phyloP scores from a whole-genome alignment of 2,329 filamentous ascomycete species.

The Colletotrichum destructivum region DNA sequence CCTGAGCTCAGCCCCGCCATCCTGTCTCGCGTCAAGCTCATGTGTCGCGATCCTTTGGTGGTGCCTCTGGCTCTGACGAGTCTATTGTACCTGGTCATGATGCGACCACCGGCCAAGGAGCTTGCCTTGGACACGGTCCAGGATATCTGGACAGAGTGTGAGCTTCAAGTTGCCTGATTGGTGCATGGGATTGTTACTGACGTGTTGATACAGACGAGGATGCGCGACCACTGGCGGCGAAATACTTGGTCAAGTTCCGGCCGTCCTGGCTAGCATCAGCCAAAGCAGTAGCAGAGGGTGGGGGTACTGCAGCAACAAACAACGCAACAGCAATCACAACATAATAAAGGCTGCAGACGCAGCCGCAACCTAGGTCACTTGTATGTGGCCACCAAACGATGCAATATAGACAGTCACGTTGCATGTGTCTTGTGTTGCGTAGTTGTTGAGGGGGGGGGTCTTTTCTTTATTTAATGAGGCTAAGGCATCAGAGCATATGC shows the following conservation, averaged over 20 bases:
- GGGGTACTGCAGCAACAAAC: slow-evolving; percentile 42
- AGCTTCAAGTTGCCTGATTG: slow-evolving; percentile 49
- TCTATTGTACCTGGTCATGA: slow-evolving; percentile 77
- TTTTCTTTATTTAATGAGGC: too few relatives aligned
- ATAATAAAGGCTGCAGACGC: slow-evolving; percentile 40
- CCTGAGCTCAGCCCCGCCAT: slow-evolving; percentile 82
- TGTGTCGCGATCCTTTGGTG: slow-evolving; percentile 77
- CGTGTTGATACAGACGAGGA: slow-evolving; percentile 67
- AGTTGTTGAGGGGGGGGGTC: neutral
- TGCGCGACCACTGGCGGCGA: slow-evolving; percentile 72
- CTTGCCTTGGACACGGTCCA: slow-evolving; percentile 76
- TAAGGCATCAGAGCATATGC: neutral
- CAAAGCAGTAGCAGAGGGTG: slow-evolving; percentile 45
- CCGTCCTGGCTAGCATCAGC: slow-evolving; percentile 63
- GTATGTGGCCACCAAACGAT: slow-evolving; percentile 2
- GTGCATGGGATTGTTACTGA: slow-evolving; percentile 38
- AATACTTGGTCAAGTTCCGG: slow-evolving; percentile 74
- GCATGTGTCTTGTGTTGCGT: neutral
- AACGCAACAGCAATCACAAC: slow-evolving; percentile 50
- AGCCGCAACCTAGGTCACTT: neutral
- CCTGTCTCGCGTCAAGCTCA: slow-evolving; percentile 78
- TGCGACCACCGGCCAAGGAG: slow-evolving; percentile 75
- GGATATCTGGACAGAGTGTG: slow-evolving; percentile 77
- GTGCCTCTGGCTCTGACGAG: slow-evolving; percentile 76
- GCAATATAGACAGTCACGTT: slow-evolving; percentile 9